Base-by-base conservation (phyloP, 2,329 filamentous ascomycete species). In the Leptographium galeiforme region DNA sequence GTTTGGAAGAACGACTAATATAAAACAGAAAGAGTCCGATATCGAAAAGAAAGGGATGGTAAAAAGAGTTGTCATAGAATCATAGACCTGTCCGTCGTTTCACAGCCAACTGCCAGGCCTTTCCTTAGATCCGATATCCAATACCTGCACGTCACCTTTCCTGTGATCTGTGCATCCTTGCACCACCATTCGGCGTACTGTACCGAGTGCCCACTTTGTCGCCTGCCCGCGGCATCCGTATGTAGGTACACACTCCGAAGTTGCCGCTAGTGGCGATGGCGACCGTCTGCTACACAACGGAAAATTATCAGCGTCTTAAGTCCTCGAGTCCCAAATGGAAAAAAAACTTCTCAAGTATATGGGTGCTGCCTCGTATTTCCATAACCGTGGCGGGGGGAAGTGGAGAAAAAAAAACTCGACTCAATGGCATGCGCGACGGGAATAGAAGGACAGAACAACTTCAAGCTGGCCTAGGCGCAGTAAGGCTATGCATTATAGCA, bases 211-310 rank as follows among this genome's bases (percentile, higher is more conserved):
- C 43, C 43, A 45, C 43, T 33, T 19, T 45, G 12, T 18, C 16
- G 18, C 36, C 33, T 25, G n/a, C 11, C 33, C 12, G 11, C 33
- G 7, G 11, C 45, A 48, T 48, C 14, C 33, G 12, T 36, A 4
- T 48, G 32, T 16, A 33, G 25, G 6, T 10, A 46, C 25, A 18
- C 25, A 39, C 36, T 30, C 38, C 36, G 34, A 19, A 14, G 38
- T 8, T 43, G 25, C 39, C 48, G 39, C 56, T 58, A 61, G 53
- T 63, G 62, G 60, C 57, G 66, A 63, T 66, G 71, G 59, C 66
- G 68, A 34, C 55, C 53, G 61, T 73, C 71, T 74, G 65, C 68
- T 66, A 68, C 64, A 67, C 61, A 61, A 56, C 56, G 61, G 14
- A 58, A 63, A 62, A 58, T 61, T 63, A 70, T 73, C 70, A 73